phyloP scores from a whole-genome alignment of 2,329 filamentous ascomycete genomes.

The Phialophora verrucosa region DNA sequence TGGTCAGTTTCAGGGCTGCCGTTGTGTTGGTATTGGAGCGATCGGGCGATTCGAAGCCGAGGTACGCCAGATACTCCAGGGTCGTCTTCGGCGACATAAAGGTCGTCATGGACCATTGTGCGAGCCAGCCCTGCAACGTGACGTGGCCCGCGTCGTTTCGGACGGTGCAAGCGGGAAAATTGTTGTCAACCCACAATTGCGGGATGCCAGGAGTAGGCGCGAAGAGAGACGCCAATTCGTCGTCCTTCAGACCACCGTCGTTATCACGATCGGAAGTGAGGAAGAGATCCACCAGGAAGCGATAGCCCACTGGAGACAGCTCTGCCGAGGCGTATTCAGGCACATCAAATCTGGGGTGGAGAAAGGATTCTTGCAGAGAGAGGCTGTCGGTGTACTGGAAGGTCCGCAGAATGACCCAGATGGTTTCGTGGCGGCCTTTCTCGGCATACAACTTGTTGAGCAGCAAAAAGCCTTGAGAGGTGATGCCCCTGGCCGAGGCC shows the following conservation, averaged over 20 bases:
- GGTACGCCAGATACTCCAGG: conserved; percentile 91
- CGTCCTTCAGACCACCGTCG: conserved; percentile 87
- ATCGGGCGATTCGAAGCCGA: conserved; percentile 86
- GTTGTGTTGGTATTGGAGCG: conserved; percentile 75
- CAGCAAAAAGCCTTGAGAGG: conserved; percentile 81
- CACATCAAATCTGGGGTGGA: conserved; percentile 93
- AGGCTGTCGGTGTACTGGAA: conserved; percentile 97
- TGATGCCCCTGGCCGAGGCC: conserved; percentile 73
- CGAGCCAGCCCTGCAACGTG: conserved; percentile 95
- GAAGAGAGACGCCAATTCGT: conserved; percentile 84
- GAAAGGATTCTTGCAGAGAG: conserved; percentile 85
- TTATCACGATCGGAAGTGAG: conserved; percentile 96
- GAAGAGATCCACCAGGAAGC: conserved; percentile 97
- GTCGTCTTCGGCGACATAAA: conserved; percentile 95
- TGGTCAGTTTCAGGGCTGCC: conserved; percentile 88
- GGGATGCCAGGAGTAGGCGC: conserved; percentile 91
- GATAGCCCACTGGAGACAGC: conserved; percentile 89
- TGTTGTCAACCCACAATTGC: conserved; percentile 82
- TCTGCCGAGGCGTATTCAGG: conserved; percentile 91
- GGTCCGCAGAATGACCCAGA: conserved; percentile 94
- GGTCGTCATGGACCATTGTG: conserved; percentile 99
- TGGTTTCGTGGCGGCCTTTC: conserved; percentile 95
- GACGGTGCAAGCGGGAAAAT: conserved; percentile 91
- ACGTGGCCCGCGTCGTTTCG: conserved; percentile 94
- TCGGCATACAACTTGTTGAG: conserved; percentile 96